These are phyloP conservation scores for Tuber umbilicatum DNA, from an alignment of 495 filamentous ascomycete species.

Conservation along the genomic window DNA sequence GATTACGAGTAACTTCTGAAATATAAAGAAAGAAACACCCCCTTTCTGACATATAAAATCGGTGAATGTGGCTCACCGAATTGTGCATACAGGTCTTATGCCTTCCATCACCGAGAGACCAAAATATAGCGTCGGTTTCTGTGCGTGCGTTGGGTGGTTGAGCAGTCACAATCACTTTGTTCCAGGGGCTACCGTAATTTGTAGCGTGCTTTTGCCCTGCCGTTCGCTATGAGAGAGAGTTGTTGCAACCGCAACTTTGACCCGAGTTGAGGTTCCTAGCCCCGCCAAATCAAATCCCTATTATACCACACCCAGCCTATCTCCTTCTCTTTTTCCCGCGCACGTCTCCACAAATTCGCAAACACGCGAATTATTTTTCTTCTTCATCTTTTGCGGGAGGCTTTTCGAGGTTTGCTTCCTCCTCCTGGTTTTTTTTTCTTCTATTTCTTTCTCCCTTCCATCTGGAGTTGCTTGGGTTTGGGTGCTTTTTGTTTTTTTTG, in stretches of 20 bases:
- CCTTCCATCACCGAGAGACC: background rate
- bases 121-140: too few relatives aligned
- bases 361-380: background rate
- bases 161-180: conserved; percentile 3
- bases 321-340: background rate
- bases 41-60: too few relatives aligned
- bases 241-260: background rate
- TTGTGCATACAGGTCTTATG: background rate
- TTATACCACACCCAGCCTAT: background rate
- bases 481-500: conserved; percentile 14
- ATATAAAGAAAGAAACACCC: background rate
- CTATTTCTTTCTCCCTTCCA: conserved; percentile 6
- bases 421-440: background rate
- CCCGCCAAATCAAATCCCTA: background rate
- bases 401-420: background rate
- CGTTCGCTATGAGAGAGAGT: background rate
- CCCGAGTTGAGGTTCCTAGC: background rate
- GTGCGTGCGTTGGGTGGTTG: background rate
- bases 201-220: background rate
- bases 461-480: background rate
- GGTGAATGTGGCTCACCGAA: too few relatives aligned
- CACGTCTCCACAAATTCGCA: background rate
- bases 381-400: conserved; percentile 20
- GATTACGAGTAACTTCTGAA: background rate
- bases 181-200: background rate